phyloP scores from a whole-genome alignment of 169 alveolate species.

The Theileria orientalis region DNA sequence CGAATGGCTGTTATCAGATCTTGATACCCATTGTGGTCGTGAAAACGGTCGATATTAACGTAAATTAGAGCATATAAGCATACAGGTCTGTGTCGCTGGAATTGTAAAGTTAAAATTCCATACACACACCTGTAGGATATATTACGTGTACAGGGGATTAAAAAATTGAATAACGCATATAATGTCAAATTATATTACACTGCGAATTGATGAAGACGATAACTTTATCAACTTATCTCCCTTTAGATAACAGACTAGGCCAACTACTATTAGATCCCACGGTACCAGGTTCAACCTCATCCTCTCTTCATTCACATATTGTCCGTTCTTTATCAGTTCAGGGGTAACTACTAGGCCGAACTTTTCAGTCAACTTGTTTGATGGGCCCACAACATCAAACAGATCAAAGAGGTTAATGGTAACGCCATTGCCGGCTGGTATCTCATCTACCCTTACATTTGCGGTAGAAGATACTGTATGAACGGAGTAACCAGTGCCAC shows the following conservation, averaged over 20 bases:
- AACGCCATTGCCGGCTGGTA: neutral
- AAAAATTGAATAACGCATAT: no score
- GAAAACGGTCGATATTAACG: no score
- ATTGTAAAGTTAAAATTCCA: no score
- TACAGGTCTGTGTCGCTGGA: no score
- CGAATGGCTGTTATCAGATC: no score
- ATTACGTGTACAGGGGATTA: neutral
- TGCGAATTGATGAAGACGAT: neutral
- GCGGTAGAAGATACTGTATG: no score
- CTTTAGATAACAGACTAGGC: conserved; percentile 43
- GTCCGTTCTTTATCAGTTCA: conserved; percentile 46
- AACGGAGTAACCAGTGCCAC: no score
- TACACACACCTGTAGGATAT: no score
- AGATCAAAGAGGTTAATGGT: conserved; percentile 26
- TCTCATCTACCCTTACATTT: neutral
- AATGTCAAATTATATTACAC: no score
- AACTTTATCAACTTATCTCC: neutral
- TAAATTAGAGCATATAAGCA: no score
- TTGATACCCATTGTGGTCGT: no score
- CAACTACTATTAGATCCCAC: conserved; percentile 44
- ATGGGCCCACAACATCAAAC: conserved; percentile 54
- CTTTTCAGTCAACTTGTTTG: conserved; percentile 25
- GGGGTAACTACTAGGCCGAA: conserved; percentile 45
- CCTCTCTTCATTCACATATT: conserved; percentile 23
- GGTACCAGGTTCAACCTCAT: conserved; percentile 12